Conservation (phyloP, 2,329 filamentous ascomycete genomes). For the Fusarium vanettenii region DNA sequence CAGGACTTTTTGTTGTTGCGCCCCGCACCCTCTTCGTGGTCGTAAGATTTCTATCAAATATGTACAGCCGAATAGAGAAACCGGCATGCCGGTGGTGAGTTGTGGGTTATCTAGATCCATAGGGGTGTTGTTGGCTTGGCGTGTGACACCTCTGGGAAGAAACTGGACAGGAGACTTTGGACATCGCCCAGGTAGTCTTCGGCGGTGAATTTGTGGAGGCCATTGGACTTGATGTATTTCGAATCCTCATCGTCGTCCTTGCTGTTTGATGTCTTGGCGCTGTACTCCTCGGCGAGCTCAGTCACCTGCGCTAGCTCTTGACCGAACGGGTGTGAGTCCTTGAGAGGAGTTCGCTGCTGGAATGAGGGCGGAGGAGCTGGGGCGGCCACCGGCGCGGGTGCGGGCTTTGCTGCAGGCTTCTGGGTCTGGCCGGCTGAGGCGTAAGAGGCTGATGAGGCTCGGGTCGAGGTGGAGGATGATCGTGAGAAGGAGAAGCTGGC, state of each 20-base stretch:
- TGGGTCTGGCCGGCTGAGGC: conserved; percentile 45
- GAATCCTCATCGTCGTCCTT: conserved; percentile 75
- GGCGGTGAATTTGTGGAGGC: conserved; percentile 78
- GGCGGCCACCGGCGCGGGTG: conserved; percentile 45
- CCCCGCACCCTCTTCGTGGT: conserved; percentile 34
- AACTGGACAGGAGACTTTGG: conserved; percentile 71
- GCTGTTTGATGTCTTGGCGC: conserved; percentile 67
- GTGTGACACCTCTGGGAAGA: conserved; percentile 61
- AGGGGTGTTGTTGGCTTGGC: conserved; percentile 50
- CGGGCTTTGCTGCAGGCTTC: conserved; percentile 46
- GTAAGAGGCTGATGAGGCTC: conserved; percentile 60
- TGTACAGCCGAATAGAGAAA: conserved; percentile 47
- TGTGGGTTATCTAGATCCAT: conserved; percentile 59
- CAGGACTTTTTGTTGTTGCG: conserved; percentile 28
- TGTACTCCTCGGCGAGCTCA: conserved; percentile 91
- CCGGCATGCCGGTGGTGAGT: conserved; percentile 23
- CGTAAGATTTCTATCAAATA: conserved; percentile 46
- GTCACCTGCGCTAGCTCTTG: conserved; percentile 92
- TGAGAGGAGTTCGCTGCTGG: conserved; percentile 48
- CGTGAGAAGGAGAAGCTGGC: conserved; percentile 67
- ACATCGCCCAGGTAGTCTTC: conserved; percentile 89
- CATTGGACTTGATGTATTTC: conserved; percentile 73
- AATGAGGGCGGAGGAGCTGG: conserved; percentile 48
- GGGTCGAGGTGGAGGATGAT: conserved; percentile 67
- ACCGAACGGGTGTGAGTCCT: conserved; percentile 79